phyloP scores from a whole-genome alignment of 1,284 basidiomycete genomes.

The Trametes sp. region DNA sequence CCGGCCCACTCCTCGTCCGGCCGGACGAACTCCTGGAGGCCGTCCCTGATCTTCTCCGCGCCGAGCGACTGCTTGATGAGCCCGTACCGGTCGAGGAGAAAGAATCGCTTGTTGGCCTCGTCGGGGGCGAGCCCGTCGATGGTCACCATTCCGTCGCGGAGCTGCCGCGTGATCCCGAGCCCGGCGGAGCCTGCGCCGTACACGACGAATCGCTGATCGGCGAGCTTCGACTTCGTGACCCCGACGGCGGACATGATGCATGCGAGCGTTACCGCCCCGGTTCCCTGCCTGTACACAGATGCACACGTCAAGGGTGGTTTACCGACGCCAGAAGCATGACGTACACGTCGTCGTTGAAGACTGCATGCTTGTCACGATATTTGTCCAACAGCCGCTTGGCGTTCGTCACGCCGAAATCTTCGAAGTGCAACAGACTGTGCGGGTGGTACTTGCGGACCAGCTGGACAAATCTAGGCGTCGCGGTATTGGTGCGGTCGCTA shows the following conservation, averaged over 20 bases:
- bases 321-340: slow-evolving; percentile 23
- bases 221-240: slow-evolving; percentile 72
- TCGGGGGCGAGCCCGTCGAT: slow-evolving; percentile 62
- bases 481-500: neutral
- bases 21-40: slow-evolving; percentile 61
- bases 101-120: slow-evolving; percentile 73
- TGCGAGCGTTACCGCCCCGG: slow-evolving; percentile 83
- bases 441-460: slow-evolving; percentile 53
- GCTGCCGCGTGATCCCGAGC: slow-evolving; percentile 75
- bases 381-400: slow-evolving; percentile 74
- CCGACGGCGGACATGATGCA: slow-evolving; percentile 76
- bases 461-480: slow-evolving; percentile 51
- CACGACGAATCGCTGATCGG: slow-evolving; percentile 79
- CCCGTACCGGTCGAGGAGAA: slow-evolving; percentile 67
- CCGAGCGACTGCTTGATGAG: slow-evolving; percentile 60
- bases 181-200: slow-evolving; percentile 87
- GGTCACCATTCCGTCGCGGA: slow-evolving; percentile 78
- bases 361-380: slow-evolving; percentile 70
- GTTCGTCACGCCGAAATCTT: slow-evolving; percentile 80
- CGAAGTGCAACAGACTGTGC: slow-evolving; percentile 71
- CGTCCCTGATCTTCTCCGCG: slow-evolving; percentile 55
- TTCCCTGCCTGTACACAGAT: slow-evolving; percentile 69
- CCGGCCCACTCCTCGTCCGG: slow-evolving; percentile 57
- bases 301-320: slow-evolving; percentile 31
- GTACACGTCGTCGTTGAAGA: slow-evolving; percentile 85